Conservation (phyloP, 2,329 filamentous ascomycete species). For the Scytalidium sp. region DNA sequence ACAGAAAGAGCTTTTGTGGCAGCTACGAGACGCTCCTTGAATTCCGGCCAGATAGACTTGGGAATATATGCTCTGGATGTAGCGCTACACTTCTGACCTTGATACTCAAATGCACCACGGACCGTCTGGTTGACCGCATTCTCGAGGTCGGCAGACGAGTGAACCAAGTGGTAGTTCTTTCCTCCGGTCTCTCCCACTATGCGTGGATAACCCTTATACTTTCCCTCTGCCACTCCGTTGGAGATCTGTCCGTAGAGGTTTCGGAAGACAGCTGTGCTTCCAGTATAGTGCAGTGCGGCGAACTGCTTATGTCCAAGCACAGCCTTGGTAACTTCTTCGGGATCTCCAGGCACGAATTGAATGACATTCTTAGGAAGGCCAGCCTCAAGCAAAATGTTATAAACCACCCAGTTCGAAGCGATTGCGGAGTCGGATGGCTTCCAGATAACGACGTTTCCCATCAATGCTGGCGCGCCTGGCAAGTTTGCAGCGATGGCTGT, state of each 20-base stretch:
- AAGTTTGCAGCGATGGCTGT: constrained; percentile 92
- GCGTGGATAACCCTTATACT: constrained; percentile 81
- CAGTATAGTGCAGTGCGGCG: constrained; percentile 91
- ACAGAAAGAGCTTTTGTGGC: constrained; percentile 70
- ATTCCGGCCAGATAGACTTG: constrained; percentile 69
- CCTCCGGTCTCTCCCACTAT: constrained; percentile 89
- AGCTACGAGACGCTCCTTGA: constrained; percentile 63
- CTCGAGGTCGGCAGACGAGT: constrained; percentile 71
- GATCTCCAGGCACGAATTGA: constrained; percentile 88
- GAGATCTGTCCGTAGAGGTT: constrained; percentile 85
- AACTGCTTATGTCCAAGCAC: constrained; percentile 78
- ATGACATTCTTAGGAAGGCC: constrained; percentile 87
- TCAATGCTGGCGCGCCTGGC: constrained; percentile 74
- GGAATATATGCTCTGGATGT: constrained; percentile 79
- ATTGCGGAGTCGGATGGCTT: constrained; percentile 91
- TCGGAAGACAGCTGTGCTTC: constrained; percentile 88
- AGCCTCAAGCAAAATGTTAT: constrained; percentile 87
- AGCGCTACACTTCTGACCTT: constrained; percentile 89
- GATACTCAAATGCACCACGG: constrained; percentile 85
- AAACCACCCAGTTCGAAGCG: constrained; percentile 86
- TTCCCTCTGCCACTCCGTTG: constrained; percentile 73
- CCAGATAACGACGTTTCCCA: constrained; percentile 95
- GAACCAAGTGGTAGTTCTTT: constrained; percentile 90
- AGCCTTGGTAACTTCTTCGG: constrained; percentile 75
- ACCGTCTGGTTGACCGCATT: constrained; percentile 82